Evolutionary conservation across 2,329 filamentous ascomycete species (phyloP), one percentile per base, ranked within the genome.

Genomic region (Stachybotrys chlorohalonatus): DNA sequence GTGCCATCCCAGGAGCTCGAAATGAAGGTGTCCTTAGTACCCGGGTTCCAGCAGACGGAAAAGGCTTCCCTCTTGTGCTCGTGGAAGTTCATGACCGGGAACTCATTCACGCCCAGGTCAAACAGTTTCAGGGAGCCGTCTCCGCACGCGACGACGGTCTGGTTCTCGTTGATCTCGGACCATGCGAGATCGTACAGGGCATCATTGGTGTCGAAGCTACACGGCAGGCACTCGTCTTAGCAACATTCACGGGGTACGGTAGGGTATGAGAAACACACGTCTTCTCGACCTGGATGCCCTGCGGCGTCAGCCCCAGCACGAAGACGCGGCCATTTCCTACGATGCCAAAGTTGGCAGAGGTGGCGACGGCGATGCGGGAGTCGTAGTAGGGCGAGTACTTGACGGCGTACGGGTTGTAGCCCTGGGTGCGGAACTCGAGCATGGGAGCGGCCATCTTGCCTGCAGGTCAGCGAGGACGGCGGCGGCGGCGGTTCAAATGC

Each of bases 381-480:
- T 97, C 94, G 76, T 95, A 95, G 77, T 96, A 99, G 7, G 94
- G 94, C 54, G 93, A 97, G 79, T 97, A 99, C 74, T 96, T 96
- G 72, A 96, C 91, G 62, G 89, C 90, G 74, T 95, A 96, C 65
- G 92, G 92, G 72, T 97, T 96, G 80, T 84, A 97, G 65, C 94
- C 94, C 68, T 90, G 82, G 24, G 94, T 97, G 60, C 89, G 87
- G 75, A 89, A 97, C 74, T 96, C 91, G 64, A 97, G 86, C 91
- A 97, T 96, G 8, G 36, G 24, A 68, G 77, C 75, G 71, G 73
- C 72, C 73, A 75, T 75, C 54, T 56, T 62, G 58, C 58, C 56
- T 49, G 24, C 24, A 5, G 36, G 36, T 42, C 13, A 5, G 36
- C 36, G 24, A 24, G 24, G 24, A 42, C 36, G 36, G 13, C 36